Base-by-base conservation (phyloP, 148 eudicot genomes). In the Amaranthus palmeri region DNA sequence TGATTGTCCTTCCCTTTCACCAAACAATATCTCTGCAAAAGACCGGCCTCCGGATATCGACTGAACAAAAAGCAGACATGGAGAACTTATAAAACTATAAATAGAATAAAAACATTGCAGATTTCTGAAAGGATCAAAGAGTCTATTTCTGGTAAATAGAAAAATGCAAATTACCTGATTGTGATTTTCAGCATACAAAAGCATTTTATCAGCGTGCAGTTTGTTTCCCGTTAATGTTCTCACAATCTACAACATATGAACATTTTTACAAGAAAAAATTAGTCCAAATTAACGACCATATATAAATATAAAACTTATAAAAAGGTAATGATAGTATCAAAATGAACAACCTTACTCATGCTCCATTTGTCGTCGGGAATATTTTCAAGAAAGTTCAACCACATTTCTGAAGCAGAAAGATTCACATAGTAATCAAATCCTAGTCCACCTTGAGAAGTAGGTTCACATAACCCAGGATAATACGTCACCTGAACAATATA, bases 371-470 rank as follows among this genome's bases (percentile, higher is more conserved):
- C 68, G 67, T 95, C 93, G 68, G 96, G 96, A 61, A 84, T 88
- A 79, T 91, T 85, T 74, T 92, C 90, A 41, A 91, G 85, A 63
- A 84, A 80, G 50, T 84, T 79, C 67, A 85, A 79, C 99, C 99
- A 95, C 93, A 92, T 84, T 69, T 95, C 93, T 15, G 97, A 76
- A 70, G 90, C 96, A 73, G 92, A 86, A 81, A 82, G 84, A 80
- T 95, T 89, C 67, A 88, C 97, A 81, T 80, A 95, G 78, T 89
- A 95, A 85, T 95, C 99, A 76, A 95, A 95, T 72, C 99, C 99
- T 73, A 95, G 77, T 78, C 99, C 98, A 78, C 97, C 99, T 81
- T 88, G 97, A 74, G 93, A 86, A 76, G 88, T 89, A 70, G 96
- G 92, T 80, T 95, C 98, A 61, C 88, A 88, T 47, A 91, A 78